Evolutionary conservation across 805 yeast genomes (phyloP), one percentile per base, ranked within the genome.

Genomic region (Pichia deserticola): DNA sequence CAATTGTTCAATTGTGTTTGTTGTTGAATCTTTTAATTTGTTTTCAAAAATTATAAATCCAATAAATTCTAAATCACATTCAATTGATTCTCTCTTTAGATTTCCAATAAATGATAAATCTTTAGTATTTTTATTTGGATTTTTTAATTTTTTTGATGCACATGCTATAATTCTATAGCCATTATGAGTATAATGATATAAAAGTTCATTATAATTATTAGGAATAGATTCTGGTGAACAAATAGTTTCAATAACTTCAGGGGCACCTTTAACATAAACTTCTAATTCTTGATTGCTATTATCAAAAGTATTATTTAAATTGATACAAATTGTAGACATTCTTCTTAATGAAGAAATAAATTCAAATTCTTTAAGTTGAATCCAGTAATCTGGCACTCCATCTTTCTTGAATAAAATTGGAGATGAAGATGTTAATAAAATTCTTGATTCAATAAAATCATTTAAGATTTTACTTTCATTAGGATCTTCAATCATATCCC

Each of bases 121-220:
- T 45, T 66, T 67, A 12, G 51, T 28, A 30, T 48, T 46, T 7
- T 45, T 20, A 10, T 46, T 44, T 1, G 57, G 39, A n/a, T 41
- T 44, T 11, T 60, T 60, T 8, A 52, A 38, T 38, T 55, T 59
- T 60, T 84, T 88, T 2, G 69, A 49, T 1, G 96, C 98, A 64
- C 96, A 84, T 0, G 97, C 98, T 67, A 93, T 93, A 1, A 93
- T 97, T 61, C 99, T 81, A 64, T 83, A 89, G 0, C 99, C 99
- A 44, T 82, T 79, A 63, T 89, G 98, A 0, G 99, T 93, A 63
- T 93, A 93, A 51, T 82, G 75, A 59, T 89, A 84, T 36, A 93
- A 72, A 27, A 86, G 63, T 35, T 84, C 85, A 28, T 84, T 83
- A 62, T 78, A 93, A 59, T 89, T 78, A 2, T 65, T 61, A 1